Base-by-base conservation (phyloP, 2,329 filamentous ascomycete genomes). In the Cadophora sp. region DNA sequence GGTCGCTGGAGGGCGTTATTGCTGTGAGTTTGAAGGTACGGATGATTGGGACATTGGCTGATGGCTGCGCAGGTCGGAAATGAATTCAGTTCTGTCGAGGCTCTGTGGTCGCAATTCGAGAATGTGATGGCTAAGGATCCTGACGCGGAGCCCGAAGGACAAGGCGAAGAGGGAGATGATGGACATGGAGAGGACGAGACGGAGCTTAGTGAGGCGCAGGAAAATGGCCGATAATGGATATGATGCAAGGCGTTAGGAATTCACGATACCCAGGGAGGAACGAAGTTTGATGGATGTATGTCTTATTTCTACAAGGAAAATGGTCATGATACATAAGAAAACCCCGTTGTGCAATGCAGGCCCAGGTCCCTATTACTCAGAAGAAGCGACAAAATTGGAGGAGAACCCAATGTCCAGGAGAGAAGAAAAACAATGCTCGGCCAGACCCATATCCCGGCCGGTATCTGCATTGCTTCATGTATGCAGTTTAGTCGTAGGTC, bases 51-150 rank as follows among this genome's bases (percentile, higher is more conserved):
- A 27, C n/a, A 40, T 14, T 62, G 34, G 50, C 53, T 64, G 26
- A 56, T 37, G 53, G 11, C 27, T 16, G 14, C 5, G 8, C 26
- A 93, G 90, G 90, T 99, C 63, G 96, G 96, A 46, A 97, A 97
- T 80, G 96, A 99, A 77, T 97, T 99, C 81, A 91, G 92, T n/a
- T 94, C 93, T 4, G 96, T 99, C 53, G 96, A 99, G 80, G 94
- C 93, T 34, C 86, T 99, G 19, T 99, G 96, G 96, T 97, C 92
- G 48, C 93, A 97, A 76, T 98, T 99, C 77, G 96, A 99, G 82
- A 92, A 91, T 73, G 94, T 98, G 74, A 98, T 97, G 94, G 92
- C 88, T 9, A 92, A 91, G 76, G 86, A 91, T 66, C 81, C 82
- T 2, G 82, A 81, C 61, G 75, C 77, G 2, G 71, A 77, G 22